Evolutionary conservation across 805 yeast species (phyloP).

Genomic region (Phaffomyces thermotolerans): DNA sequence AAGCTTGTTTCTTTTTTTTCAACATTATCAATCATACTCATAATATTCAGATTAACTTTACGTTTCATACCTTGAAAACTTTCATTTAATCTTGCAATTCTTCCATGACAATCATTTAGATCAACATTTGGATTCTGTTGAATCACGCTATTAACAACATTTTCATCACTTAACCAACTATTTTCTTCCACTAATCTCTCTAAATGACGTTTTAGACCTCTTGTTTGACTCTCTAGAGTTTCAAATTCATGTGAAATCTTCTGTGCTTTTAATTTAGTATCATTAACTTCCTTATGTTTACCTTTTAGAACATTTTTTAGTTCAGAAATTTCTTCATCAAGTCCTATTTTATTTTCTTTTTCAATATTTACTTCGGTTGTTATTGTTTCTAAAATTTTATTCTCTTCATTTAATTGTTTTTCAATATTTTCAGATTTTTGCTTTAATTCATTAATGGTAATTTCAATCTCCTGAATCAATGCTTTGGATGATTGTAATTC

Average conservation of each 20-base stretch:
- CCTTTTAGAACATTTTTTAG: conserved; percentile 39
- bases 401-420: conserved; percentile 23
- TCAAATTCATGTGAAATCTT: conserved; percentile 49
- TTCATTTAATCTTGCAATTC: conserved; percentile 48
- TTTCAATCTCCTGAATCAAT: conserved; percentile 31
- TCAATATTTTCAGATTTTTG: conserved; percentile 21
- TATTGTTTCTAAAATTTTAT: conserved; percentile 22
- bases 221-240: conserved; percentile 34
- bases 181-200: conserved; percentile 44
- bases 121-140: conserved; percentile 57
- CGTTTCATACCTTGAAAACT: conserved; percentile 65
- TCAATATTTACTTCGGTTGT: conserved; percentile 26
- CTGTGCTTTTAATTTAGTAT: conserved; percentile 45
- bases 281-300: conserved; percentile 34
- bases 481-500: conserved; percentile 46
- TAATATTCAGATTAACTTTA: conserved; percentile 77
- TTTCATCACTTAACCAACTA: conserved; percentile 69
- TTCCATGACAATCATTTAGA: conserved; percentile 52
- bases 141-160: conserved; percentile 47
- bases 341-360: conserved; percentile 51
- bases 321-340: conserved; percentile 71
- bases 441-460: conserved; percentile 30
- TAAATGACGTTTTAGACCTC: conserved; percentile 31
- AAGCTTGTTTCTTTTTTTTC: conserved; percentile 79
- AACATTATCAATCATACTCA: conserved; percentile 86